Conservation (phyloP, 176 grass and related monocot genomes). For the Raddia distichophylla region DNA sequence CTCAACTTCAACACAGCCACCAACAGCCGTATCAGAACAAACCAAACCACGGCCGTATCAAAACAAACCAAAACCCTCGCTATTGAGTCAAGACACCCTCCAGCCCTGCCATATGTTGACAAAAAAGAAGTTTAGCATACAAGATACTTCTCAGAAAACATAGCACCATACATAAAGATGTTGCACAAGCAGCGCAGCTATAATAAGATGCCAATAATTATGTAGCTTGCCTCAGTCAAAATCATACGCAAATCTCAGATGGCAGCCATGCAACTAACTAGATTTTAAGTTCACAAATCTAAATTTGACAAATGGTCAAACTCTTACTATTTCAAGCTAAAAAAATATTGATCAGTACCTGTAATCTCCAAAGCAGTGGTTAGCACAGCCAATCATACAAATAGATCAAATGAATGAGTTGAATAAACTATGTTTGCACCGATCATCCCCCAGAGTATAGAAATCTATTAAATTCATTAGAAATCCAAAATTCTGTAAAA, state of each 20-base stretch:
- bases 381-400: neutral
- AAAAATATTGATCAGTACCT: slow-evolving; percentile 1
- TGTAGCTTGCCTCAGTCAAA: neutral
- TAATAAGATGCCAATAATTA: slow-evolving; percentile 18
- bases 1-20: slow-evolving; percentile 29
- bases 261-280: neutral
- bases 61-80: slow-evolving; percentile 6
- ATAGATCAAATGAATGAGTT: slow-evolving; percentile 11
- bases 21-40: slow-evolving; percentile 11
- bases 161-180: slow-evolving; percentile 1
- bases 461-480: slow-evolving; percentile 22
- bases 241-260: neutral
- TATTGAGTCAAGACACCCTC: neutral
- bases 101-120: slow-evolving; percentile 36
- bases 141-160: slow-evolving; percentile 19
- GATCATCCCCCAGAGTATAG: slow-evolving; percentile 8
- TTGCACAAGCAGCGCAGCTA: neutral
- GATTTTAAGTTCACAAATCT: neutral
- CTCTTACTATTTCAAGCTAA: neutral
- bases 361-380: neutral
- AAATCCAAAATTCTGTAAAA: neutral
- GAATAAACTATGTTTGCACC: slow-evolving; percentile 9
- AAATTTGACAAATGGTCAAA: neutral
- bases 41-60: neutral
- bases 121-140: slow-evolving; percentile 25